Evolutionary conservation across 805 yeast genomes (phyloP), one percentile per base, ranked within the genome.

Genomic region (Metschnikowia colocasiae): DNA sequence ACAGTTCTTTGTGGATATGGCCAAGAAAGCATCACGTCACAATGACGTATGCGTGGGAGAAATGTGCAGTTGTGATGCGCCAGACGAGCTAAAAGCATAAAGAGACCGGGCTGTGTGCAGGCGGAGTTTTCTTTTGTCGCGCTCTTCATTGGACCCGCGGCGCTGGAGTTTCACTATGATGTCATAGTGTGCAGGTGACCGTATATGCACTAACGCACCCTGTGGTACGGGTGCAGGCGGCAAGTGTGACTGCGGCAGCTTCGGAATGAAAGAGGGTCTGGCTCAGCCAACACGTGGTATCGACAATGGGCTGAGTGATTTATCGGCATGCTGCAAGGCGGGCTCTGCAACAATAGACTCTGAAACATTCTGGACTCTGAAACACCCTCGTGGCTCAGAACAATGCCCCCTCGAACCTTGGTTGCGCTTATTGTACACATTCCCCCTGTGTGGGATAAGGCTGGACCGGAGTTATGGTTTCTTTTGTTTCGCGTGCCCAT

Each of bases 151-250:
- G 43, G 43, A 16, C 29, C 30, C 29, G 37, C 15, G 15, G 22
- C 10, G 15, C 18, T 18, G 32, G 22, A 18, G 32, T 26, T 26
- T 31, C 43, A 31, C 13, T 30, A 32, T 40, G 43, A 40, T 40
- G 43, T 40, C 43, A 40, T 31, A n/a, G 16, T 23, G 18, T 40
- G 37, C 36, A 40, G 36, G 31, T 5, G 12, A 16, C 10, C 27
- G 23, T 40, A 40, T 40, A 40, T 40, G 43, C 43, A 40, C 36
- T 30, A 20, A 22, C n/a, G 29, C 31, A 22, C 18, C 23, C 36
- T 7, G 36, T 13, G 37, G 42, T 39, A 39, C 42, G 42, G 42
- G 42, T 39, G 42, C 34, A 22, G 27, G 25, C 42, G 34, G 34
- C 18, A 29, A 19, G 8, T 20, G n/a, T 19, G 34, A 20, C 26